These are phyloP conservation scores for Microsporum audouinii DNA, from an alignment of 2,329 filamentous ascomycete genomes.

Conservation along the genomic window DNA sequence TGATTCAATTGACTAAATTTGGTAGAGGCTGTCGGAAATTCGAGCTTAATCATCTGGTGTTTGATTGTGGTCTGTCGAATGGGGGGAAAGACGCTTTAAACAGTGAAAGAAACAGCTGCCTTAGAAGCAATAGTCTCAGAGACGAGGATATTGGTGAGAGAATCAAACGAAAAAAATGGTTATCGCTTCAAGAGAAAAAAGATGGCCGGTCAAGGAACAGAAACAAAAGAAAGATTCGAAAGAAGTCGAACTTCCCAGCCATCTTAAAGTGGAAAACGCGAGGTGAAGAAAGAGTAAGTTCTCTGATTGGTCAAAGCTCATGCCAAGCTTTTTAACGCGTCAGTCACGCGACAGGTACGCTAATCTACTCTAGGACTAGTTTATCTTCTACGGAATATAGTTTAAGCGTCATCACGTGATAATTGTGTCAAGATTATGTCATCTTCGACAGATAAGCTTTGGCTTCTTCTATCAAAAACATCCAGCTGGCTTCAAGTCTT, in stretches of 20 bases:
- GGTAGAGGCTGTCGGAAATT: not conserved
- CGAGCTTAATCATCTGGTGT: not conserved
- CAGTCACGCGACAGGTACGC: not conserved
- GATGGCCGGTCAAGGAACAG: not conserved
- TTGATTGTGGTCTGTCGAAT: not conserved
- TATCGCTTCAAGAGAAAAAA: not conserved
- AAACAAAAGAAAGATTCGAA: not conserved
- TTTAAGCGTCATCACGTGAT: not conserved
- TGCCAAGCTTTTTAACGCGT: conserved; percentile 3
- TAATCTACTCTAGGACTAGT: not conserved
- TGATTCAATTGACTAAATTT: not conserved
- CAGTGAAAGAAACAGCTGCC: not conserved
- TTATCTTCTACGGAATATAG: not conserved
- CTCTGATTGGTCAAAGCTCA: not conserved
- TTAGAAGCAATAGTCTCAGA: not conserved
- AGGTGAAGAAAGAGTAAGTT: not conserved
- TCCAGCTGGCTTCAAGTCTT: not conserved
- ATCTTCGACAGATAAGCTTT: conserved; percentile 2
- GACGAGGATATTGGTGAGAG: not conserved
- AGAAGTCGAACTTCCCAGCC: not conserved
- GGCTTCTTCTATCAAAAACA: not conserved
- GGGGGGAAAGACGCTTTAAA: not conserved
- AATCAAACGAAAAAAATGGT: not conserved
- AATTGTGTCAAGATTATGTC: conserved; percentile 1
- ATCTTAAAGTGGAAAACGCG: conserved; percentile 4